These are phyloP conservation scores for Fraxinus greggii DNA, from an alignment of 305 asterid genomes.

Conservation along the genomic window DNA sequence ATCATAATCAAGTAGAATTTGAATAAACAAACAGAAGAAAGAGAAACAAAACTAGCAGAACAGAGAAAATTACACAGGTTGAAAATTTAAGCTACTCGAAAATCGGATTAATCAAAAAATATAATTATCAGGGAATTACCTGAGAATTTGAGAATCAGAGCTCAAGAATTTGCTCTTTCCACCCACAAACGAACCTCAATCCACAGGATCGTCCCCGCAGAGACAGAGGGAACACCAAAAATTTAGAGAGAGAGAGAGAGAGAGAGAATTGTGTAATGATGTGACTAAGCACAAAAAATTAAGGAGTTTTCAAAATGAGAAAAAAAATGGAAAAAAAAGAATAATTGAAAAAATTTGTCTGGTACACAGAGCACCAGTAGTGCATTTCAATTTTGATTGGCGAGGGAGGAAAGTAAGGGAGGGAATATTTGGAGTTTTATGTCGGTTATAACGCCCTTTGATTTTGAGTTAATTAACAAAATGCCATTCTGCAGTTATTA, in stretches of 20 bases:
- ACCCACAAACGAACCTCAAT: slow-evolving; percentile 4
- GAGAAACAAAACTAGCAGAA: background rate
- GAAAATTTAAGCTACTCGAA: background rate
- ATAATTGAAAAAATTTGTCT: slow-evolving; percentile 32
- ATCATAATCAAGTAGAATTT: background rate
- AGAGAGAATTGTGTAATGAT: background rate
- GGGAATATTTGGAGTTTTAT: slow-evolving; percentile 29
- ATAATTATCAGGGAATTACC: background rate
- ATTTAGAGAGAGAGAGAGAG: slow-evolving; percentile 9
- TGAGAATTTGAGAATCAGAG: slow-evolving; percentile 28
- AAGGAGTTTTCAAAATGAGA: background rate
- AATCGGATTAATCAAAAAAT: background rate
- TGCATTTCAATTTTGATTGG: slow-evolving; percentile 24
- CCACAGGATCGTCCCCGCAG: slow-evolving; percentile 6
- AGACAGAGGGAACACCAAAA: slow-evolving; percentile 23
- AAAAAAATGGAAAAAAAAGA: background rate
- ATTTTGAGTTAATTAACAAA: slow-evolving; percentile 4
- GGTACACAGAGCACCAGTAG: slow-evolving; percentile 28
- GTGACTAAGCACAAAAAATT: slow-evolving; percentile 17
- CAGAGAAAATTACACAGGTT: background rate
- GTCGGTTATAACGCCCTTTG: slow-evolving; percentile 3
- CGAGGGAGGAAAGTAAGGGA: slow-evolving; percentile 13
- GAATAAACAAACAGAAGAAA: background rate
- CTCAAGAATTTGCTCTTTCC: slow-evolving; percentile 9
- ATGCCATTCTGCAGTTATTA: slow-evolving; percentile 12